Evolutionary conservation across 2,329 filamentous ascomycete genomes (phyloP), one percentile per base, ranked within the genome.

Genomic region (Fusarium musae): DNA sequence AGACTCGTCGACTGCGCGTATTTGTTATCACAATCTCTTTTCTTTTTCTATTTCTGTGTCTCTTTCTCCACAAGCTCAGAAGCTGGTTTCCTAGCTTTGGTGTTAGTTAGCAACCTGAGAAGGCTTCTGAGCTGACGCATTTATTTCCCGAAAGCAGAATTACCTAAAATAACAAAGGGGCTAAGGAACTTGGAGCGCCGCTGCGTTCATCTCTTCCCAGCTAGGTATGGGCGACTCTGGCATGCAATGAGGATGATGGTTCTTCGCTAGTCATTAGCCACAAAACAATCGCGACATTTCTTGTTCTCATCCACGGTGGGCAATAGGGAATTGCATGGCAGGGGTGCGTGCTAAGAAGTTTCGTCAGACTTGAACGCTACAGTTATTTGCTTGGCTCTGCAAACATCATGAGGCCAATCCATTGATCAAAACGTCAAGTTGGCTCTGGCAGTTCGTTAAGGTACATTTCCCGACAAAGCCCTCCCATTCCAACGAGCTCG

Each of bases 111-210:
- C 30, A 36, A 21, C 11, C 19, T 40, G 21, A 11, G 39, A 21
- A 26, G 66, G 52, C 59, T 65, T 37, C 44, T 34, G 23, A 53
- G 59, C 53, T 44, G 40, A 60, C 58, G 59, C 69, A 49, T 44
- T 49, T 64, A 47, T 57, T 72, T 60, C 68, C 71, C 71, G 66
- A 57, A 73, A 74, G 63, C 71, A 73, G 67, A 63, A 74, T 71
- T 59, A 69, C 70, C 65, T 54, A 58, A 73, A 67, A 63, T 59
- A 69, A 59, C 56, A 50, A 32, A 57, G 32, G 61, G 50, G 49
- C 43, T 50, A 30, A 56, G 62, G 57, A 53, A 69, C 66, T 62
- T 47, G 60, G 57, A 53, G 57, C 32, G 40, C 57, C 56, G 47
- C 46, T 34, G 23, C 26, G 28, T 52, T 30, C 54, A 32, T 46